Conservation (phyloP, 2,329 filamentous ascomycete species). For the Monosporascus sp. region DNA sequence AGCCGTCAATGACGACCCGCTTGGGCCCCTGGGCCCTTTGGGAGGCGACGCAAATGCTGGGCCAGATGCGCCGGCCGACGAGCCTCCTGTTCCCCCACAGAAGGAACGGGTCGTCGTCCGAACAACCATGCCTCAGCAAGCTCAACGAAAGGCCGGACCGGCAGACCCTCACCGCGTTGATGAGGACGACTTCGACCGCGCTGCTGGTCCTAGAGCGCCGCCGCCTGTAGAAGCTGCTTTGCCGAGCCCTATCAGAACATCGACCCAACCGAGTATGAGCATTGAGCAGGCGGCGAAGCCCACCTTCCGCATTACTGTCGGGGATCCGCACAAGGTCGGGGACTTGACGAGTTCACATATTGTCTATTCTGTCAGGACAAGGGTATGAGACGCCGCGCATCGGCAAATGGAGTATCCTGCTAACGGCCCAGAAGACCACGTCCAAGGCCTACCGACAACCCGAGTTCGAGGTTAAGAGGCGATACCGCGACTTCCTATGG, state of each 20-base stretch:
- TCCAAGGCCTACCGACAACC: slow-evolving; percentile 92
- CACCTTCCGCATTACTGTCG: slow-evolving; percentile 82
- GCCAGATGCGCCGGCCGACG: slow-evolving; percentile 29
- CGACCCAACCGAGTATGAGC: slow-evolving; percentile 71
- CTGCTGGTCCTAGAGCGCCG: slow-evolving; percentile 56
- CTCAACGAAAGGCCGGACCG: slow-evolving; percentile 38
- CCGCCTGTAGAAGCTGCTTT: slow-evolving; percentile 56
- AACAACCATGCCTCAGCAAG: slow-evolving; percentile 47
- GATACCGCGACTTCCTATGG: slow-evolving; percentile 97
- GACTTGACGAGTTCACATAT: slow-evolving; percentile 96
- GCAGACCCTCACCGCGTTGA: slow-evolving; percentile 62
- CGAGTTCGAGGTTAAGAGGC: slow-evolving; percentile 87
- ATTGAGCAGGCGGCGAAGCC: slow-evolving; percentile 92
- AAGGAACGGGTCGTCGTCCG: slow-evolving; percentile 61
- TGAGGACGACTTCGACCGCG: slow-evolving; percentile 56
- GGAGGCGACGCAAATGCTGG: slow-evolving; percentile 39
- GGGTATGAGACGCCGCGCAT: slow-evolving; percentile 46
- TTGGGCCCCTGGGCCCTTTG: slow-evolving; percentile 70
- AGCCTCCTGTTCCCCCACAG: slow-evolving; percentile 63
- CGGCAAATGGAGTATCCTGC: slow-evolving; percentile 2
- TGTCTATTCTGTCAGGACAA: slow-evolving; percentile 92
- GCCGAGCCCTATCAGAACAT: slow-evolving; percentile 45
- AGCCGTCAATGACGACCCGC: slow-evolving; percentile 63
- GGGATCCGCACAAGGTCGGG: slow-evolving; percentile 96
- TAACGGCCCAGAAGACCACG: slow-evolving; percentile 58